phyloP scores from a whole-genome alignment of 306 rosid species.

The Mucuna pruriens region DNA sequence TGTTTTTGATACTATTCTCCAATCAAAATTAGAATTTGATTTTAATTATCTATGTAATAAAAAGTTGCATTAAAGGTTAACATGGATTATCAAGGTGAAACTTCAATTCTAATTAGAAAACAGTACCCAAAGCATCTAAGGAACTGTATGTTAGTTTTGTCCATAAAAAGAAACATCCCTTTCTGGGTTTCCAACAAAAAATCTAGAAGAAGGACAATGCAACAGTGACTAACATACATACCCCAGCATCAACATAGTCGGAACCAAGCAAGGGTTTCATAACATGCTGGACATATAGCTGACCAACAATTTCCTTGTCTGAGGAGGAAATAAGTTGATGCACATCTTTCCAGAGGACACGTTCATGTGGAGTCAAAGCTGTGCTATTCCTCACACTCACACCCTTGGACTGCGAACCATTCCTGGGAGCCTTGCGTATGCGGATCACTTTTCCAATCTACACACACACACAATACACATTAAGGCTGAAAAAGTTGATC shows the following conservation, averaged over 20 bases:
- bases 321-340: constrained; percentile 56
- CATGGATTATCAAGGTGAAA: too few species aligned
- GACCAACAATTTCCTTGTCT: constrained; percentile 61
- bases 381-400: constrained; percentile 36
- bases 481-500: too few species aligned
- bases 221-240: constrained; percentile 34
- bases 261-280: constrained; percentile 87
- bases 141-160: too few species aligned
- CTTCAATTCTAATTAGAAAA: too few species aligned
- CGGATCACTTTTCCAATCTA: constrained; percentile 92
- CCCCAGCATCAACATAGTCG: constrained; percentile 84
- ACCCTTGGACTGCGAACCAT: constrained; percentile 40
- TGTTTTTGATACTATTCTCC: too few species aligned
- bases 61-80: too few species aligned
- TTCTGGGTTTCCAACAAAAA: not conserved
- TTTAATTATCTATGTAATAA: too few species aligned
- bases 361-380: constrained; percentile 63
- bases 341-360: constrained; percentile 69
- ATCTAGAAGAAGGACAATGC: constrained; percentile 2
- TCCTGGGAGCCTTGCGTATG: constrained; percentile 63
- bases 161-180: too few species aligned
- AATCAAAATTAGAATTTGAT: too few species aligned
- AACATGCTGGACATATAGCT: constrained; percentile 65
- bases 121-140: too few species aligned
- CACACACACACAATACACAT: not conserved